Evolutionary conservation across 2,329 filamentous ascomycete genomes (phyloP), one percentile per base, ranked within the genome.

Genomic region (Nemania bipapillata): DNA sequence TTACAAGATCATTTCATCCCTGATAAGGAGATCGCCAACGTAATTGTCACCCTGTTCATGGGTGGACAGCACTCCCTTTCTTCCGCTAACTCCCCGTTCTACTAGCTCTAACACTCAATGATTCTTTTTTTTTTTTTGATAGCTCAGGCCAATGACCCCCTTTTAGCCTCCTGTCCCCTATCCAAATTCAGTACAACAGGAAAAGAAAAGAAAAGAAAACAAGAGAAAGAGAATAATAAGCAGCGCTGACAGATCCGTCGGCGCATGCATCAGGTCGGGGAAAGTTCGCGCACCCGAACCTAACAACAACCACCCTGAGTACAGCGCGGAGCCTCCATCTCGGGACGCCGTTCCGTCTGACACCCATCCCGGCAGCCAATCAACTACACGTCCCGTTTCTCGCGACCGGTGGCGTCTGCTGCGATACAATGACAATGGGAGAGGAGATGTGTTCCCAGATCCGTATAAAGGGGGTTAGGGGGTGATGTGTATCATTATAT

Each of bases 41-140:
- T 95, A 85, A 94, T 95, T 92, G 95, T 95, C 76, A 91, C 92
- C 0, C 85, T 95, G 17, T 86, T 95, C 59, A 94, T 96, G 92
- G 92, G 90, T 11, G 92, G 92, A 58, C 92, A 96, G 77, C 92
- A 95, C 81, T 92, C 91, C 1, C 94, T 91, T 0, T 91, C 92
- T 45, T 60, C 50, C 0, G 56, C 9, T 28, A 20, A 47, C 42
- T 47, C 42, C n/a, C n/a, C 12, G 20, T 6, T n/a, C 15, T 5
- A 2, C 40, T 17, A 45, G 20, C 20, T 26, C 20, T 49, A 6
- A 17, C 3, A 17, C 24, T 15, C 15, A 45, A 12, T 5, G 15
- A n/a, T 45, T 45, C 40, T n/a, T n/a, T n/a, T n/a, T n/a, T n/a
- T n/a, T n/a, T n/a, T n/a, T n/a, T 40, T 12, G 37, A 11, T 15